Conservation (phyloP, 257 asterid genomes). For the Oldenlandia corymbosa region DNA sequence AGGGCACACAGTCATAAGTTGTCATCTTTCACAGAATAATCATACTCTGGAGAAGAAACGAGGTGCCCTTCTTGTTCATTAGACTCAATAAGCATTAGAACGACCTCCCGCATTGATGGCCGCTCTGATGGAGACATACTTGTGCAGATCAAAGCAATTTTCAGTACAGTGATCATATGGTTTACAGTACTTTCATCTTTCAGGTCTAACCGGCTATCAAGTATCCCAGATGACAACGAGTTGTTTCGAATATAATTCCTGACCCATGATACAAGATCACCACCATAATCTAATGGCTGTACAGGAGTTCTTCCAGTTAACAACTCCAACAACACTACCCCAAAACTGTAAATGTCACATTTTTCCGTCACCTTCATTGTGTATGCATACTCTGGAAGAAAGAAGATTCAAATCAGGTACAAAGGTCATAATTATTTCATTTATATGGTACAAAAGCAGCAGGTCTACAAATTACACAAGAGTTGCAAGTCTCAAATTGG, state of each 20-base stretch:
- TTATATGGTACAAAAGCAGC: not conserved
- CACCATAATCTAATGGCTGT: slow-evolving; percentile 82
- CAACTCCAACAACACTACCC: slow-evolving; percentile 80
- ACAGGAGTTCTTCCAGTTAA: slow-evolving; percentile 84
- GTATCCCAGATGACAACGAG: slow-evolving; percentile 54
- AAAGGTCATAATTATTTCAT: slow-evolving; percentile 1
- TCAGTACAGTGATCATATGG: slow-evolving; percentile 71
- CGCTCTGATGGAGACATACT: slow-evolving; percentile 68
- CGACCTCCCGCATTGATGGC: slow-evolving; percentile 88
- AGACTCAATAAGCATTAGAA: slow-evolving; percentile 72
- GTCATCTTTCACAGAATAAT: slow-evolving; percentile 34
- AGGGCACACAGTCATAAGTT: slow-evolving; percentile 35
- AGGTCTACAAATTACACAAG: not conserved
- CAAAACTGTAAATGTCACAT: slow-evolving; percentile 85
- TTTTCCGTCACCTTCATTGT: slow-evolving; percentile 92
- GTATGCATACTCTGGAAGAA: slow-evolving; percentile 71
- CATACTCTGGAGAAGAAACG: slow-evolving; percentile 45
- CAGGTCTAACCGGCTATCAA: slow-evolving; percentile 55
- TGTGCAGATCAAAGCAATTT: slow-evolving; percentile 78
- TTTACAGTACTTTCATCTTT: slow-evolving; percentile 40
- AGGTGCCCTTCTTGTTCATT: slow-evolving; percentile 47
- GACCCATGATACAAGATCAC: slow-evolving; percentile 75
- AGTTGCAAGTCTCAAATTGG: not conserved
- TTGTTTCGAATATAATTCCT: slow-evolving; percentile 48
- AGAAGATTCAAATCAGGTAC: slow-evolving; percentile 5